These are phyloP conservation scores for Posidonia oceanica DNA, from an alignment of 116 monocot genomes.

Conservation along the genomic window DNA sequence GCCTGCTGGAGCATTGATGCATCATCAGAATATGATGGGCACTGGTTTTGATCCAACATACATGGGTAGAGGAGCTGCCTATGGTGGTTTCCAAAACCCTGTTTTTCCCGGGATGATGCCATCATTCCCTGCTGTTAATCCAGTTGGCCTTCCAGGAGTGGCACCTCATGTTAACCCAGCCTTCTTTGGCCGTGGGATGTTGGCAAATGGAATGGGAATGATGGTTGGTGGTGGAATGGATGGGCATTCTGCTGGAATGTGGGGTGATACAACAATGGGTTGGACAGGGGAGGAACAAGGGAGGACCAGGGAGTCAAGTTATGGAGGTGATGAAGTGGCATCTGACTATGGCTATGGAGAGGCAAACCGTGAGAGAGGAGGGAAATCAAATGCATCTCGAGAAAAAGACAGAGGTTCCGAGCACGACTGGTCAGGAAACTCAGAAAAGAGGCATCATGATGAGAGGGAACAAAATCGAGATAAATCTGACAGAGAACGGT, in stretches of 20 bases:
- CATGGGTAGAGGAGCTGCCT: slow-evolving; percentile 62
- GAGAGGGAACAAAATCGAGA: slow-evolving; percentile 62
- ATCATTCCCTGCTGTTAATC: slow-evolving; percentile 51
- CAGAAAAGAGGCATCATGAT: slow-evolving; percentile 45
- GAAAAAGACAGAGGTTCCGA: slow-evolving; percentile 48
- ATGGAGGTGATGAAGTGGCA: slow-evolving; percentile 71
- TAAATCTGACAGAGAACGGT: slow-evolving; percentile 26
- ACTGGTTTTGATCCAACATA: slow-evolving; percentile 71
- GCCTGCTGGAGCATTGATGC: slow-evolving; percentile 40
- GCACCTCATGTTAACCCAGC: slow-evolving; percentile 93
- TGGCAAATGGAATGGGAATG: slow-evolving; percentile 64
- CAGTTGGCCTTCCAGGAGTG: slow-evolving; percentile 10
- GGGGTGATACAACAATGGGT: too few relatives aligned
- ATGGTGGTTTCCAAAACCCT: slow-evolving; percentile 59
- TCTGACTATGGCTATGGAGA: slow-evolving; percentile 88
- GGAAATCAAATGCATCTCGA: too few relatives aligned
- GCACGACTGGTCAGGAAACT: slow-evolving; percentile 36
- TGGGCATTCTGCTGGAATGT: slow-evolving; percentile 14
- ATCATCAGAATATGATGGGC: slow-evolving; percentile 48
- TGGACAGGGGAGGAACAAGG: too few relatives aligned
- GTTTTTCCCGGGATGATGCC: slow-evolving; percentile 63
- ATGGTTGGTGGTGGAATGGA: slow-evolving; percentile 81
- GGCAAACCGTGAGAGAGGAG: slow-evolving; percentile 27
- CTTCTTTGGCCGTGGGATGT: slow-evolving; percentile 89
- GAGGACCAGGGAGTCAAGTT: slow-evolving; percentile 36